Conservation (phyloP, 352 stramenopile genomes). For the Pythium diclinum region DNA sequence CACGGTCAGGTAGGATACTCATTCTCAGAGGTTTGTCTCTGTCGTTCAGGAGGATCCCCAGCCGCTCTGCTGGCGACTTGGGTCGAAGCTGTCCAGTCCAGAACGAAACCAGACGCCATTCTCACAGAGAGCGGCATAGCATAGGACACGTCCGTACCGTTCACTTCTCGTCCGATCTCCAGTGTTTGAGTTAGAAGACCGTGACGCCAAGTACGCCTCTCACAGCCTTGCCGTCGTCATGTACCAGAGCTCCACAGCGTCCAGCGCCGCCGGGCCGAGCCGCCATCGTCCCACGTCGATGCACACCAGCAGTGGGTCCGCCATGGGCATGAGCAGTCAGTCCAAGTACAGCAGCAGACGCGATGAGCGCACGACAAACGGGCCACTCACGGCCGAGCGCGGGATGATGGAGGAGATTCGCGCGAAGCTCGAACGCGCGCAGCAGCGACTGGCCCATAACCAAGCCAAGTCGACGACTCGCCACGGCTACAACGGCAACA, state of each 20-base stretch:
- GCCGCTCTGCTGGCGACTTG: not conserved
- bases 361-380: slow-evolving; percentile 15
- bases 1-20: not conserved
- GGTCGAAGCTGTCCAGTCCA: not conserved
- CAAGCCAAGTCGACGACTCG: slow-evolving; percentile 25
- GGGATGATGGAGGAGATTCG: slow-evolving; percentile 74
- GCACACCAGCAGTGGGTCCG: not conserved
- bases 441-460: slow-evolving; percentile 46
- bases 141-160: not conserved
- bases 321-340: slow-evolving; percentile 8
- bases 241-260: slow-evolving; percentile 18
- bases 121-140: not conserved
- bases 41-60: not conserved
- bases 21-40: not conserved
- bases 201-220: not conserved
- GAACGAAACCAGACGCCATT: not conserved
- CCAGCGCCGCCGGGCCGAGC: slow-evolving; percentile 11
- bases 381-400: slow-evolving; percentile 47
- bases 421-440: slow-evolving; percentile 58
- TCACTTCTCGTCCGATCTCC: not conserved
- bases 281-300: slow-evolving; percentile 1
- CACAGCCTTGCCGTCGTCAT: not conserved
- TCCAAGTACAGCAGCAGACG: slow-evolving; percentile 1
- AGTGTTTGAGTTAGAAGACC: not conserved
- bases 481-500: slow-evolving; percentile 27